Evolutionary conservation across 202 grass and related monocot genomes (phyloP).

Genomic region (Setaria viridis): DNA sequence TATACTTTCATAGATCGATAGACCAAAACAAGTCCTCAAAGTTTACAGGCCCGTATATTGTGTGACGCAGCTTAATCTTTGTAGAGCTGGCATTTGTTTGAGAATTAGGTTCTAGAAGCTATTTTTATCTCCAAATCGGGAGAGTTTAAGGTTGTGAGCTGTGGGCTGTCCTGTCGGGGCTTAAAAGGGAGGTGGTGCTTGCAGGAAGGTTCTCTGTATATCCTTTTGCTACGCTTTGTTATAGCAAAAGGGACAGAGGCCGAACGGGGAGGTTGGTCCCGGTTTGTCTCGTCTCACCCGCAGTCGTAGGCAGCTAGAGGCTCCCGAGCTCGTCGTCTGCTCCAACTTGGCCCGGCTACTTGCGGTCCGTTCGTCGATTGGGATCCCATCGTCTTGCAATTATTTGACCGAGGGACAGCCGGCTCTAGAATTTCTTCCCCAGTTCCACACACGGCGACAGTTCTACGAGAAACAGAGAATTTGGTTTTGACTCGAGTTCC

Average conservation of each 20-base stretch:
- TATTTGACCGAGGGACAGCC: background rate
- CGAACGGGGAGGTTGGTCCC: slow-evolving; percentile 20
- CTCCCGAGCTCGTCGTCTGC: background rate
- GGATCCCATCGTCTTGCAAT: background rate
- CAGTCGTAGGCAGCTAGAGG: background rate
- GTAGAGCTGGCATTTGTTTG: background rate
- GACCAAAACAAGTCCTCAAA: no score
- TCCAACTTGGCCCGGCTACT: slow-evolving; percentile 1
- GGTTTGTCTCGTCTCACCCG: slow-evolving; percentile 28
- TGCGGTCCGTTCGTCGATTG: slow-evolving; percentile 2
- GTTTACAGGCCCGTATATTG: no score
- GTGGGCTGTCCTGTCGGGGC: slow-evolving; percentile 20
- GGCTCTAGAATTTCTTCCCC: background rate
- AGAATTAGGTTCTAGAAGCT: background rate
- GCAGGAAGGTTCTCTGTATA: slow-evolving; percentile 29
- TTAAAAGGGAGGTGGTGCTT: background rate
- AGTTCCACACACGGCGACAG: background rate
- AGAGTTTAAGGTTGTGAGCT: background rate
- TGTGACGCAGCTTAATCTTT: background rate
- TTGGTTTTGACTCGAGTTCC: slow-evolving; percentile 33
- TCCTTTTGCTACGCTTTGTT: slow-evolving; percentile 12
- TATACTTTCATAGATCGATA: no score
- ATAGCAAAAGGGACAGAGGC: background rate
- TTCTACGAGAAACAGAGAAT: background rate
- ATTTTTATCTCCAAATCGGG: background rate